Evolutionary conservation across 1,284 basidiomycete species (phyloP), one percentile per base, ranked within the genome.

Genomic region (Cryptococcus sp.): DNA sequence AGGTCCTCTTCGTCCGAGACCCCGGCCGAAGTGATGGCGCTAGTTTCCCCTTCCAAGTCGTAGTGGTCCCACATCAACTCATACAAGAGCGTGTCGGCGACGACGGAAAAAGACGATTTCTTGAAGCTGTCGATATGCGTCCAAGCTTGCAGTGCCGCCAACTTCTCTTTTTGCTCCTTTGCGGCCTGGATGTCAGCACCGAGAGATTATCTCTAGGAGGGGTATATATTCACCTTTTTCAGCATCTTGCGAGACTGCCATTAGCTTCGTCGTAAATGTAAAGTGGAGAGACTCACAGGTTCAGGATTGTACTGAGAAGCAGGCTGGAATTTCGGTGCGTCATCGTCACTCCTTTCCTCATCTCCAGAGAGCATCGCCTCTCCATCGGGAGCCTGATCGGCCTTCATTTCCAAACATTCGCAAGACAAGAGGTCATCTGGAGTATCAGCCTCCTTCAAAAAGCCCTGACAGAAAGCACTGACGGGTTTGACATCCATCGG

Each of bases 81-180:
- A 53, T 61, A 59, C 7, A 68, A 60, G 4, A 65, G 31, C 3
- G 54, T 50, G 47, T 69, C 69, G 16, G 40, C 35, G 25, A 89
- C 72, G 58, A 83, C 84, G 59, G 85, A 36, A 52, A 67, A 58
- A 2, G 64, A 62, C 2, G 54, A 26, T 23, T 51, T 37, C 3
- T 60, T 52, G 35, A 52, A 58, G 2, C 57, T 53, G 51, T 78
- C 84, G 65, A 92, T 82, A 65, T 97, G 93, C 16, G 79, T 84
- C 92, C 92, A 97, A 62, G 87, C 82, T 48, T 84, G 84, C 31
- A 97, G 77, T 1, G 87, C 80, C 2, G 87, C 86, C 12, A 97
- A 80, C 52, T 82, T 87, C 3, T 78, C 79, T 57, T 82, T 83
- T 74, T 86, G 86, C 64, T 83, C 86, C 59, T 79, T 78, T 47